Percentiles rank a stretch among this genome's conserved stretches.
Conservation (phyloP, 2,329 filamentous ascomycete genomes). For the Aspergillus sp. region DNA sequence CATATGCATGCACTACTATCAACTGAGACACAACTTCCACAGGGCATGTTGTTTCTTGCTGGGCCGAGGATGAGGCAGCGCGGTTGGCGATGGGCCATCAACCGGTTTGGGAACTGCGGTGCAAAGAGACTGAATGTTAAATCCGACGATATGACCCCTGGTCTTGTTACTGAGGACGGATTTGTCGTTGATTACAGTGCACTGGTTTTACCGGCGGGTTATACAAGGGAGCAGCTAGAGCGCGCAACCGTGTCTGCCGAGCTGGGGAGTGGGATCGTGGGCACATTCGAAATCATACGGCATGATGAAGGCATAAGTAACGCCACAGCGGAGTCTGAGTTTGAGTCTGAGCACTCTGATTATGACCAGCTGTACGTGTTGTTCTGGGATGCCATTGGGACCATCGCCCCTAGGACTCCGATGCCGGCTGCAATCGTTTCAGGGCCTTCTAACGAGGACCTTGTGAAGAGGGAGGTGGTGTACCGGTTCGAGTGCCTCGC, state of each 20-base stretch:
- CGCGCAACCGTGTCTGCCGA: neutral
- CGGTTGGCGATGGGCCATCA: slow-evolving; percentile 10
- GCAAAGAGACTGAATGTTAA: slow-evolving; percentile 1
- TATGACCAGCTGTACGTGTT: neutral
- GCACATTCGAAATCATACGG: neutral
- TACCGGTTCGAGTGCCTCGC: slow-evolving; percentile 3
- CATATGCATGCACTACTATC: slow-evolving; percentile 7
- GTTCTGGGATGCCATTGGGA: neutral
- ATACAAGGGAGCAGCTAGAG: neutral
- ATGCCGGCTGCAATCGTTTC: slow-evolving; percentile 1
- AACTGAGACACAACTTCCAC: neutral
- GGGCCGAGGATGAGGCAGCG: slow-evolving; percentile 4
- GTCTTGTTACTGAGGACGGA: neutral
- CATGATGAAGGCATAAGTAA: neutral
- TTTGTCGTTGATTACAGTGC: slow-evolving; percentile 1
- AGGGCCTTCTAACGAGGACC: neutral
- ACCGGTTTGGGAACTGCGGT: slow-evolving; percentile 4
- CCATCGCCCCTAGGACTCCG: neutral
- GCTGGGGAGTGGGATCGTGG: neutral
- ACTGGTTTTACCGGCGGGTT: neutral
- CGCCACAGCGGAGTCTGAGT: neutral
- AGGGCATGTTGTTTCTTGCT: slow-evolving; percentile 5
- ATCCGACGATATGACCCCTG: slow-evolving; percentile 5
- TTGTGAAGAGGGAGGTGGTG: neutral
- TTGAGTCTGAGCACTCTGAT: neutral